Evolutionary conservation across 257 asterid genomes (phyloP).

Genomic region (Capsicum baccatum): DNA sequence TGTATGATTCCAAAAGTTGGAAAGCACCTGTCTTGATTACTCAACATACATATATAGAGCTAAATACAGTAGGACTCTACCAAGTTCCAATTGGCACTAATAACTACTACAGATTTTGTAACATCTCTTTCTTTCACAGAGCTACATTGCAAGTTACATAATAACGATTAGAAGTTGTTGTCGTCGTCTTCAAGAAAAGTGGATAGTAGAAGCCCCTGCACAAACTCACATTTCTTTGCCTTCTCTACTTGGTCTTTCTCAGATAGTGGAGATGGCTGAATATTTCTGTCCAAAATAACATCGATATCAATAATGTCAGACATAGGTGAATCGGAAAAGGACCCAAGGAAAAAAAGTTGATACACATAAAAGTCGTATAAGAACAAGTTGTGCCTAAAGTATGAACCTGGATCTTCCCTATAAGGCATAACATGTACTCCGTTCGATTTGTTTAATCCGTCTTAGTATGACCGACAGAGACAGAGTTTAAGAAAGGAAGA

Average conservation of each 20-base stretch:
- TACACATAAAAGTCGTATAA: background rate
- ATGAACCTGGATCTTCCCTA: background rate
- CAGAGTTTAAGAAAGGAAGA: background rate
- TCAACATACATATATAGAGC: conserved; percentile 16
- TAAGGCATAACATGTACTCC: background rate
- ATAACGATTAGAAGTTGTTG: conserved; percentile 29
- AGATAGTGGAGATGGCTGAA: conserved; percentile 47
- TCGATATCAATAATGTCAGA: background rate
- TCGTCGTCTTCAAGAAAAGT: conserved; percentile 57
- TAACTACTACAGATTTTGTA: conserved; percentile 14
- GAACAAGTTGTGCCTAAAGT: background rate
- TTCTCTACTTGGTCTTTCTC: conserved; percentile 76
- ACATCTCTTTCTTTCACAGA: conserved; percentile 1
- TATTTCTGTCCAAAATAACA: conserved; percentile 37
- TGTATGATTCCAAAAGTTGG: background rate
- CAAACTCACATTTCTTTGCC: conserved; percentile 64
- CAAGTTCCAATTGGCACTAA: background rate
- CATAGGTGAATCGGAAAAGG: background rate
- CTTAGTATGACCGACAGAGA: background rate
- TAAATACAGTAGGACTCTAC: background rate
- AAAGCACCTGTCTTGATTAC: background rate
- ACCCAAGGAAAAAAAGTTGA: background rate
- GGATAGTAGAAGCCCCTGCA: conserved; percentile 69
- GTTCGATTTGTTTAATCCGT: background rate
- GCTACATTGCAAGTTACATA: conserved; percentile 21